A percentile compares a stretch with the other conserved stretches of the same genome.
These are phyloP conservation scores for Pueraria montana DNA, from an alignment of 306 rosid species.

Conservation along the genomic window DNA sequence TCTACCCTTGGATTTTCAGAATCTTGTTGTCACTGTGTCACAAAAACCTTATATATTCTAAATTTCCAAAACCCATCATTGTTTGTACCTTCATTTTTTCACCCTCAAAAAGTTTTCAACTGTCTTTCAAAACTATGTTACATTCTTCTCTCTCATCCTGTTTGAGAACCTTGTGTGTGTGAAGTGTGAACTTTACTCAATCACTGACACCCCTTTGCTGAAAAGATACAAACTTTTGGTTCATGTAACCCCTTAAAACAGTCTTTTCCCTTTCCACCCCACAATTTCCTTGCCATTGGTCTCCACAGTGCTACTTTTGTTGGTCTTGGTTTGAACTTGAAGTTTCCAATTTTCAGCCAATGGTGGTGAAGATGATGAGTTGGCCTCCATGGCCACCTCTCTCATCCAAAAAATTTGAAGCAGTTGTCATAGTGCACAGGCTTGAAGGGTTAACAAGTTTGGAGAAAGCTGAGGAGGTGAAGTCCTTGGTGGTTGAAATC, in stretches of 20 bases:
- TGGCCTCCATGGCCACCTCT: constrained; percentile 94
- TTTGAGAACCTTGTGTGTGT: constrained; percentile 7
- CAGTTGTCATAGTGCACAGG: constrained; percentile 56
- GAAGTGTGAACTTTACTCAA: constrained; percentile 42
- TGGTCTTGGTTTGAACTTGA: not conserved
- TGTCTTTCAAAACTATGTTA: constrained; percentile 11
- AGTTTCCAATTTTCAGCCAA: constrained; percentile 31
- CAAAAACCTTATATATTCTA: constrained; percentile 12
- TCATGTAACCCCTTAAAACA: not conserved
- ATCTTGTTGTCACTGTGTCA: constrained; percentile 25
- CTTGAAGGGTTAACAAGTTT: constrained; percentile 61
- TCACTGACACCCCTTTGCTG: constrained; percentile 13
- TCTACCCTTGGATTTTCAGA: constrained; percentile 42
- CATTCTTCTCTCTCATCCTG: not conserved
- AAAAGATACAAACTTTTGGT: constrained; percentile 20
- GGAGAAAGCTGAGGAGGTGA: constrained; percentile 42
- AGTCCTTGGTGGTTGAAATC: constrained; percentile 63
- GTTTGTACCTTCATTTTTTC: constrained; percentile 20
- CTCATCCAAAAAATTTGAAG: constrained; percentile 69
- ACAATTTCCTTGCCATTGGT: constrained; percentile 21
- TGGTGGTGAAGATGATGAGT: constrained; percentile 86
- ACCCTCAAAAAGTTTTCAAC: constrained; percentile 34
- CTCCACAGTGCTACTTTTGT: not conserved
- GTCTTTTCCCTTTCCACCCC: constrained; percentile 18
- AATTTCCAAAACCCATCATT: constrained; percentile 41